Base-by-base conservation (phyloP, 768 basidiomycete genomes). In the Mycena sanguinolenta region DNA sequence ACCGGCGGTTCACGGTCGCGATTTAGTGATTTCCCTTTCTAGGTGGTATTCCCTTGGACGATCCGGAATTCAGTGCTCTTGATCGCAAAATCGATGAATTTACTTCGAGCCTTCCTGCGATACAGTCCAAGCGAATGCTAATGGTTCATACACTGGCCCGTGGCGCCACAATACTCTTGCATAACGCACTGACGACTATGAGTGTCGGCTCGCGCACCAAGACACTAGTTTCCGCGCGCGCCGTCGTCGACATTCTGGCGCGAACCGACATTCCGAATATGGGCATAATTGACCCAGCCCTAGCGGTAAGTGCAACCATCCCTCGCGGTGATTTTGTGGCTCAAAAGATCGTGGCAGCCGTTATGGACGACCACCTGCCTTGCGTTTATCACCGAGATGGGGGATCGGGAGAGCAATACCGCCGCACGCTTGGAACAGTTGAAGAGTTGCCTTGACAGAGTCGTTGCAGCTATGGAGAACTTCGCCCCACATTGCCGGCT, bases 81-180 rank as follows among this genome's bases (percentile, higher is more conserved):
- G 75, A 73, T 6, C 73, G 67, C 3, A 58, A 69, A n/a, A 70
- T 68, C 36, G 62, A 53, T 3, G 53, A 23, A 6, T 71, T 74
- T 38, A 67, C 10, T 6, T 27, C 27, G 16, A 39, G 27, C 53
- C 57, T 73, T 8, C 53, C 65, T 4, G 23, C 67, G 2, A 23
- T 63, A 9, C 30, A 67, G 2, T 52, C 55, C 3, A 73, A 75
- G 19, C 16, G 39, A 46, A 53, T 76, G 39, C 63, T 77, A 21
- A 72, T 77, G 19, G 75, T 76, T 14, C 80, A 79, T 55, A 76
- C 66, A 30, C 65, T 81, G 59, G 69, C 72, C 42, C 73, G 70
- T 12, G 65, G 74, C 14, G 78, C 79, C 25, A 71, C 72, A 12
- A 78, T 78, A 30, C 77, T 77, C 63, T 69, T 81, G 23, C 76